phyloP scores from a whole-genome alignment of 768 basidiomycete genomes.

The Xerocomellus amylosporus region DNA sequence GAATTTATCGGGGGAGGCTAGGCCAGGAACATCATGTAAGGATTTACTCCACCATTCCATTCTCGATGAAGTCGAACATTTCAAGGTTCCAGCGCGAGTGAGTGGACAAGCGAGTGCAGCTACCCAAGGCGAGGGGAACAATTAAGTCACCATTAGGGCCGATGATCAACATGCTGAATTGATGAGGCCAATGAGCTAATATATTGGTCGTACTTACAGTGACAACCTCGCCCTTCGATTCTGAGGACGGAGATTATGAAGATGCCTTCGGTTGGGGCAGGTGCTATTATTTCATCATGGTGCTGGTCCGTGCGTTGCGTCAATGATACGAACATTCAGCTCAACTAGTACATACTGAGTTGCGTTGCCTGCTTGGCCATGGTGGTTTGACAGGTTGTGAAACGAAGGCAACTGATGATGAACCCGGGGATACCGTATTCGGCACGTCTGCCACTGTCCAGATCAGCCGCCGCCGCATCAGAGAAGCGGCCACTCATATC shows the following conservation, averaged over 20 bases:
- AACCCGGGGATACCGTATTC: background rate
- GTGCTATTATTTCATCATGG: background rate
- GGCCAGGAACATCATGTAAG: background rate
- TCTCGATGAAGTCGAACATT: background rate
- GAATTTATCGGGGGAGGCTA: background rate
- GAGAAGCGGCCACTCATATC: conserved; percentile 4
- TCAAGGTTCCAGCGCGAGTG: too few species aligned
- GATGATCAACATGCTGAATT: background rate
- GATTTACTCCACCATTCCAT: background rate
- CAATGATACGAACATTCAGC: background rate
- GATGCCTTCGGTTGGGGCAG: background rate
- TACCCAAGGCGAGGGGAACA: background rate
- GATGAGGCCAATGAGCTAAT: background rate
- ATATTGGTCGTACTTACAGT: background rate
- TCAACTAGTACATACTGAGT: background rate
- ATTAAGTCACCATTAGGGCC: background rate
- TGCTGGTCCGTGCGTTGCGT: background rate
- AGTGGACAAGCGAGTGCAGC: background rate
- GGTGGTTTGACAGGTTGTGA: background rate
- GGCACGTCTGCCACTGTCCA: background rate
- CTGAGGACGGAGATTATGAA: background rate
- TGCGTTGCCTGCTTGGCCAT: background rate
- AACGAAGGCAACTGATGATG: conserved; percentile 2
- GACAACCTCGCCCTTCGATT: background rate
- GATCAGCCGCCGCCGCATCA: conserved; percentile 1